phyloP scores from a whole-genome alignment of 345 rosid genomes.

The Cardamine chenopodiifolia region DNA sequence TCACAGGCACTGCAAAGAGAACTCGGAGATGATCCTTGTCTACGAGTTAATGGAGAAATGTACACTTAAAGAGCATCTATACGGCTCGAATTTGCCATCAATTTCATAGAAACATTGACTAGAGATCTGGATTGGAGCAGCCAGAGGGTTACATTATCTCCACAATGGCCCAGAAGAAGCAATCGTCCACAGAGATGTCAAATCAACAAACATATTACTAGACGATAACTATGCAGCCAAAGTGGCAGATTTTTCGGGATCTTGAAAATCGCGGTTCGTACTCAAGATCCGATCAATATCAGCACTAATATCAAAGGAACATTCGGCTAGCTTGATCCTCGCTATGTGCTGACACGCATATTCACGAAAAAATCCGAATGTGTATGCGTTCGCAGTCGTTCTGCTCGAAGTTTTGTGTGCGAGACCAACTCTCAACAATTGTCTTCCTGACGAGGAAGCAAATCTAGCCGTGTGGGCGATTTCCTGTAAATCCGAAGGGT shows the following conservation, averaged over 20 bases:
- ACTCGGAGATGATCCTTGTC: conserved; percentile 44
- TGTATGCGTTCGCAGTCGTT: conserved; percentile 30
- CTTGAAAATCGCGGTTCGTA: conserved; percentile 8
- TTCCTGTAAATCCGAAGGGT: conserved; percentile 12
- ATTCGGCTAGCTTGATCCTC: conserved; percentile 39
- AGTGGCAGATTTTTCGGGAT: conserved; percentile 38
- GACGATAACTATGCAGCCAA: conserved; percentile 32
- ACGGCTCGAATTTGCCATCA: conserved; percentile 21
- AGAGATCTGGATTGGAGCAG: conserved; percentile 40
- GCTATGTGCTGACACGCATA: neutral
- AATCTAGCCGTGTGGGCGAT: conserved; percentile 33
- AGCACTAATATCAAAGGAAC: conserved; percentile 34
- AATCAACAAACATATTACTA: conserved; percentile 39
- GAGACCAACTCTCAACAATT: neutral
- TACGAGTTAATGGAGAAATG: conserved; percentile 48
- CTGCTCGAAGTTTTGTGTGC: conserved; percentile 34
- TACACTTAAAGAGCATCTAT: conserved; percentile 36
- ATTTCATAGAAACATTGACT: conserved; percentile 39
- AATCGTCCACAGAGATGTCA: conserved; percentile 40
- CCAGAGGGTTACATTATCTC: conserved; percentile 27
- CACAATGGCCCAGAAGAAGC: neutral
- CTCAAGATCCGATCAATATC: conserved; percentile 35
- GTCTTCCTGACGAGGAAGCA: neutral
- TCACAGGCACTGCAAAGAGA: conserved; percentile 68
- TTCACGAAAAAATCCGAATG: conserved; percentile 37